Evolutionary conservation across 495 filamentous ascomycete species (phyloP).

Genomic region (Thozetella sp.): DNA sequence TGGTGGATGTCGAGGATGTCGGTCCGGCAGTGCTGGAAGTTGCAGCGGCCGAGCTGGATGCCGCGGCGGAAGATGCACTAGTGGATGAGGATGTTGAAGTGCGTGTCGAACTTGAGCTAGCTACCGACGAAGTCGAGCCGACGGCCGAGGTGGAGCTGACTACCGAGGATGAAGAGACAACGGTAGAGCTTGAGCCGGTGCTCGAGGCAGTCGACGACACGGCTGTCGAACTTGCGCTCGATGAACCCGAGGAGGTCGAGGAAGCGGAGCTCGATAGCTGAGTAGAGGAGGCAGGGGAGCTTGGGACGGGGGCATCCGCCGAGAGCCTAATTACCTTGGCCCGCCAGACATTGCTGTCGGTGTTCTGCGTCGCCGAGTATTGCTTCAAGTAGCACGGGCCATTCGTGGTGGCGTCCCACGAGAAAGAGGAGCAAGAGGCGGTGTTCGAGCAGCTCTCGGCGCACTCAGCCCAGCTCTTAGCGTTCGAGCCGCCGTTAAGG

Average conservation of each 20-base stretch:
- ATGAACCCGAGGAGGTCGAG: background rate
- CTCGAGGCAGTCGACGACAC: background rate
- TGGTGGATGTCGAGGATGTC: too few relatives aligned
- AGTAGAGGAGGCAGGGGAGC: background rate
- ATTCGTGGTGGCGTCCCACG: background rate
- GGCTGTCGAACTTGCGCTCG: background rate
- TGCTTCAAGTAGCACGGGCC: conserved; percentile 1
- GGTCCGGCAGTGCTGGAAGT: too few relatives aligned
- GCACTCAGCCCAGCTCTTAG: background rate
- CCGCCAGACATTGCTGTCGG: background rate
- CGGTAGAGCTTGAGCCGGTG: background rate
- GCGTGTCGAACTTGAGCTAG: background rate
- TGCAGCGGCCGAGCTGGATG: too few relatives aligned
- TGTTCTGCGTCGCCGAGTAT: background rate
- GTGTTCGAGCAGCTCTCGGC: background rate
- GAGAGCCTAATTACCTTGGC: background rate
- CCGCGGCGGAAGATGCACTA: background rate
- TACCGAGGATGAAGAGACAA: too few relatives aligned
- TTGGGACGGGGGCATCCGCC: background rate
- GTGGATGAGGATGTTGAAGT: background rate
- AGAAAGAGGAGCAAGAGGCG: background rate
- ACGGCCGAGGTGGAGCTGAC: background rate
- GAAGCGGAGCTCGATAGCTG: background rate
- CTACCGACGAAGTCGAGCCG: background rate
- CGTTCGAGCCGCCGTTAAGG: background rate